Base-by-base conservation (phyloP, 371 early-diverging fungal genomes). In the Lichtheimia corymbifera region DNA sequence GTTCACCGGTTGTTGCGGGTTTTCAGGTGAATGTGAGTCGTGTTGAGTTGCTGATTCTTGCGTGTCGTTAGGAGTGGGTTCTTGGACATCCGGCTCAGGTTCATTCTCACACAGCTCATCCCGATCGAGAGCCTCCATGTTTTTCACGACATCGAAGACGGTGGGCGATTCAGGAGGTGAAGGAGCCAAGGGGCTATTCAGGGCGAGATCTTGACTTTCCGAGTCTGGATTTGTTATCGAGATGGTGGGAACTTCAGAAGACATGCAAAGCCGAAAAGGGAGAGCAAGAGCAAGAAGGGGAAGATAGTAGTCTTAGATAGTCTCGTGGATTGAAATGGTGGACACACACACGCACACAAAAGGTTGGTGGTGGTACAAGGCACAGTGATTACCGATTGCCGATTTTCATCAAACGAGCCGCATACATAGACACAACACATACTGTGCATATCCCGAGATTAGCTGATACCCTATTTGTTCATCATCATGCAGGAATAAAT, bases 221-320 rank as follows among this genome's bases (percentile, higher is more conserved):
- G 74, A 47, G 40, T 80, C 74, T 54, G 80, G 80, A 55, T 68
- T 68, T 11, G 77, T 80, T 14, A 80, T 73, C 43, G 80, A 76
- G 51, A 80, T 76, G 30, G 77, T 80, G 28, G 80, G 80, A 47
- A 80, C 75, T 45, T 67, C 63, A 53, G 70, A 49, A 55, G 35
- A 63, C 35, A 35, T 35, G 9, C 35, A 35, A 35, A 35, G 35
- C 11, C 35, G 35, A 35, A 35, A 35, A 35, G 35, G 35, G 22
- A 22, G 22, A 22, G 22, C 44, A n/a, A 47, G 47, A 22, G 11
- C 0, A 22, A 17, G 47, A 5, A 22, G 2, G 45, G 13, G 47
- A 47, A 43, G 44, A 3, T 22, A 22, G n/a, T 30, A 35, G 35
- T 11, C 35, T 35, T 35, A 11, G 11, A 35, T 35, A 11, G 35